Base-by-base conservation (phyloP, 2,329 filamentous ascomycete genomes). In the Fusarium verrucosum region DNA sequence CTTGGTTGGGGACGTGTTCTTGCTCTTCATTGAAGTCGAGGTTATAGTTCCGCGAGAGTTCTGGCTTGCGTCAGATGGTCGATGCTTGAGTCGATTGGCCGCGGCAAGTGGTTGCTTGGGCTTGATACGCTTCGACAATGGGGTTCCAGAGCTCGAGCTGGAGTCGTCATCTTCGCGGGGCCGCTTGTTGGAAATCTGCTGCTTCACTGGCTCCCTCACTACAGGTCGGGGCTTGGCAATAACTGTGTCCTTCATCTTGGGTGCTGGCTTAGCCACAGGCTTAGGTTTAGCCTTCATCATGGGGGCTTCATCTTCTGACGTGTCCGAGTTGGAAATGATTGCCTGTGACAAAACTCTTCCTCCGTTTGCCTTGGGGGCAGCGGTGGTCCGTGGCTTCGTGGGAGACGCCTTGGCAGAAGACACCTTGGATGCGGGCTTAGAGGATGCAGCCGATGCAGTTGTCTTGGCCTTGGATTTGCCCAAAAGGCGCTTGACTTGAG, bases 131-230 rank as follows among this genome's bases (percentile, higher is more conserved):
- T 87, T 87, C 70, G 80, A 83, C 11, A 87, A 75, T 4, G 85
- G 85, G 11, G 82, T 84, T 14, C 83, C 83, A 1, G 85, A 87
- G 73, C 85, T 87, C 3, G 85, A 87, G 68, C 84, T 86, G 54
- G 84, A 85, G 64, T 86, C 84, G 14, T 78, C 77, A 10, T 79
- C 78, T 36, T 85, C 84, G 3, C 84, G 82, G 4, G 79, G 71
- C 30, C 86, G 83, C 75, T 89, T 89, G 36, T 66, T 62, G 11
- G 68, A 55, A 25, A 76, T 72, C 19, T 78, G 69, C 28, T 74
- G 71, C 58, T 75, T 78, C 49, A 68, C 62, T 14, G 77, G 72
- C 41, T 78, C 77, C 51, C 68, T 65, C 19, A 65, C 43, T 20
- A 58, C 45, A 23, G 65, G 65, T 30, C 69, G 78, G 65, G 70